phyloP scores from a whole-genome alignment of 306 rosid species.

The Inga oerstediana region DNA sequence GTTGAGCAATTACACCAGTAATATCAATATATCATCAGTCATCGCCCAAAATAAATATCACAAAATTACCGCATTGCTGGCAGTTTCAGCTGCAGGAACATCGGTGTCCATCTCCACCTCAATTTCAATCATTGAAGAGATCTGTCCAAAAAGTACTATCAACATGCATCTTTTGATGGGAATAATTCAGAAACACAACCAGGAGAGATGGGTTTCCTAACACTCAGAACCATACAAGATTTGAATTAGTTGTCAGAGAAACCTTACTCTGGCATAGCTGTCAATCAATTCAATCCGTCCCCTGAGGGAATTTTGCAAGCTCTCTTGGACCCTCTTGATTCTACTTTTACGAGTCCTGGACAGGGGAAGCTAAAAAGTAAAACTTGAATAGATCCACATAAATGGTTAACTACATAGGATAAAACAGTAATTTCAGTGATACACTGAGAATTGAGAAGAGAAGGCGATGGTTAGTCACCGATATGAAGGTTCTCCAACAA shows the following conservation, averaged over 20 bases:
- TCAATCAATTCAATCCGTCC: conserved; percentile 85
- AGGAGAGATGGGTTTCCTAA: neutral
- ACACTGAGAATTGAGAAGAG: conserved; percentile 23
- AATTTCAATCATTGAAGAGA: conserved; percentile 94
- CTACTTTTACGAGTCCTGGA: conserved; percentile 73
- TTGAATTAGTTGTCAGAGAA: conserved; percentile 22
- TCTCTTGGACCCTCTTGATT: conserved; percentile 81
- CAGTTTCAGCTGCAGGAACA: conserved; percentile 89
- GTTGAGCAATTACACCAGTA: conserved; percentile 18
- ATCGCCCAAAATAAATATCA: conserved; percentile 26
- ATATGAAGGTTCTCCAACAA: conserved; percentile 92
- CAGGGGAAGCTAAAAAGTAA: neutral
- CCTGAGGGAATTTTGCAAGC: conserved; percentile 76
- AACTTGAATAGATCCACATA: conserved; percentile 8
- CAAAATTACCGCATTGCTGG: conserved; percentile 65
- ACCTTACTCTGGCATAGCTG: conserved; percentile 85
- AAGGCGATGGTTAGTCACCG: conserved; percentile 55
- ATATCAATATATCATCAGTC: conserved; percentile 25
- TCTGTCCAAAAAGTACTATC: conserved; percentile 46
- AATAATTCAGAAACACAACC: conserved; percentile 18
- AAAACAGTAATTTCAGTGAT: conserved; percentile 1
- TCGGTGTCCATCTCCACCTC: conserved; percentile 95
- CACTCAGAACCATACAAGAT: conserved; percentile 1
- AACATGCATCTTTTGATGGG: conserved; percentile 28
- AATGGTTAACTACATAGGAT: neutral